Evolutionary conservation across 768 basidiomycete species (phyloP).

Genomic region (Kwoniella sp.): DNA sequence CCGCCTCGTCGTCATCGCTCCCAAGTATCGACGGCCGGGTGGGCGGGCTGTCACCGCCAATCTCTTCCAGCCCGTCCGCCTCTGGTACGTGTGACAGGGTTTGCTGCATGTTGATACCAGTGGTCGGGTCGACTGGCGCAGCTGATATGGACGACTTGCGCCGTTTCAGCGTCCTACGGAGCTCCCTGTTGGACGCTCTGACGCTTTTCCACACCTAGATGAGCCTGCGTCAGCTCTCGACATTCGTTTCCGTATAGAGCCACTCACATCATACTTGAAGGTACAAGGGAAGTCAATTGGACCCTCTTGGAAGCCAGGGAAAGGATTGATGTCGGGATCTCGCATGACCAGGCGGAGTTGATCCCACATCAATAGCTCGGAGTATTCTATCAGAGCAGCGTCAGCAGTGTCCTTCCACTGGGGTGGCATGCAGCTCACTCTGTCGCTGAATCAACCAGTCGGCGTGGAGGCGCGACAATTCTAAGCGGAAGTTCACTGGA

Average conservation of each 20-base stretch:
- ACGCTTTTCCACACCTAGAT: constrained; percentile 35
- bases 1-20: constrained; percentile 51
- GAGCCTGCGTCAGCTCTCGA: not conserved
- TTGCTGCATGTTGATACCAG: not conserved
- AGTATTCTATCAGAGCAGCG: constrained; percentile 59
- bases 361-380: constrained; percentile 82
- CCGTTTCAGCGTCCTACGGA: constrained; percentile 27
- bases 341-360: constrained; percentile 76
- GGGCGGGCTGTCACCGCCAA: constrained; percentile 17
- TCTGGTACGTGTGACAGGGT: constrained; percentile 33
- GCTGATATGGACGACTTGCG: constrained; percentile 8
- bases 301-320: constrained; percentile 75
- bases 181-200: constrained; percentile 47
- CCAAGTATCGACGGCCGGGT: not conserved
- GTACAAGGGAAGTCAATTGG: constrained; percentile 83
- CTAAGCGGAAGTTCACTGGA: constrained; percentile 73
- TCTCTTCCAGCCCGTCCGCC: constrained; percentile 19
- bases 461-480: constrained; percentile 83
- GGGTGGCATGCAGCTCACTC: constrained; percentile 53
- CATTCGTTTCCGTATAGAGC: too few relatives aligned
- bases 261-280: constrained; percentile 81
- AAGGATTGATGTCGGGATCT: constrained; percentile 56
- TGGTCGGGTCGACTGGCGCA: not conserved
- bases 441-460: constrained; percentile 85
- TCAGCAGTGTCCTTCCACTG: not conserved